A percentile compares a stretch with the other conserved stretches of the same genome.
These are phyloP conservation scores for Tulasnella calospora DNA, from an alignment of 768 basidiomycete species.

Conservation along the genomic window DNA sequence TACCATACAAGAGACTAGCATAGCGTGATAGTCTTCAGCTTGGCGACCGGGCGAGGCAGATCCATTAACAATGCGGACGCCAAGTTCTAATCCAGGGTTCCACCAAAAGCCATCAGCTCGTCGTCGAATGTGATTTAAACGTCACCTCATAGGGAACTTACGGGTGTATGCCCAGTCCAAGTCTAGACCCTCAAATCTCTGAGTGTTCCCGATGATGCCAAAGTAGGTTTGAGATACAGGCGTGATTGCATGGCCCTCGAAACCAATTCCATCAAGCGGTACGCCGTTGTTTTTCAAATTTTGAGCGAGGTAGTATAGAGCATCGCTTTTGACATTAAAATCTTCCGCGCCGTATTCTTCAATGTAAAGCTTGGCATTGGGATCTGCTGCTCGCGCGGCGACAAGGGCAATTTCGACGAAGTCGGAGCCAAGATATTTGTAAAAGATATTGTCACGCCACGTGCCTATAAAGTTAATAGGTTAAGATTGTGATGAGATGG, in stretches of 20 bases:
- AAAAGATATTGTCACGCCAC: conserved; percentile 51
- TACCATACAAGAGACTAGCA: too few relatives aligned
- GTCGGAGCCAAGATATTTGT: conserved; percentile 44
- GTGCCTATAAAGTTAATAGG: conserved; percentile 36
- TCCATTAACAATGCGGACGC: too few relatives aligned
- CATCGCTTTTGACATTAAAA: conserved; percentile 51
- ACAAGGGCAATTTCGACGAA: conserved; percentile 6
- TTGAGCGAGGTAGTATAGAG: conserved; percentile 51
- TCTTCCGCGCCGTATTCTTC: conserved; percentile 23
- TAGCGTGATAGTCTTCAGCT: too few relatives aligned
- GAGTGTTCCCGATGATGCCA: conserved; percentile 44
- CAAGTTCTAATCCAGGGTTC: too few relatives aligned
- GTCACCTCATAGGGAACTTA: background rate
- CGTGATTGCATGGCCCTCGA: conserved; percentile 13
- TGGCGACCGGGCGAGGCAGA: too few relatives aligned
- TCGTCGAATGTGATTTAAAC: background rate
- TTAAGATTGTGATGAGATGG: background rate
- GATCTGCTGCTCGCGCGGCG: conserved; percentile 19
- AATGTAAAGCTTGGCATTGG: conserved; percentile 21
- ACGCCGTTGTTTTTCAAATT: conserved; percentile 45
- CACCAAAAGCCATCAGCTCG: too few relatives aligned
- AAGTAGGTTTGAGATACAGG: background rate
- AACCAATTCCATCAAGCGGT: conserved; percentile 58
- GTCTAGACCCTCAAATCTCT: conserved; percentile 54
- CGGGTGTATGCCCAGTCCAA: conserved; percentile 61